phyloP scores from a whole-genome alignment of 2,329 filamentous ascomycete genomes.

The Penicillium brasilianum region DNA sequence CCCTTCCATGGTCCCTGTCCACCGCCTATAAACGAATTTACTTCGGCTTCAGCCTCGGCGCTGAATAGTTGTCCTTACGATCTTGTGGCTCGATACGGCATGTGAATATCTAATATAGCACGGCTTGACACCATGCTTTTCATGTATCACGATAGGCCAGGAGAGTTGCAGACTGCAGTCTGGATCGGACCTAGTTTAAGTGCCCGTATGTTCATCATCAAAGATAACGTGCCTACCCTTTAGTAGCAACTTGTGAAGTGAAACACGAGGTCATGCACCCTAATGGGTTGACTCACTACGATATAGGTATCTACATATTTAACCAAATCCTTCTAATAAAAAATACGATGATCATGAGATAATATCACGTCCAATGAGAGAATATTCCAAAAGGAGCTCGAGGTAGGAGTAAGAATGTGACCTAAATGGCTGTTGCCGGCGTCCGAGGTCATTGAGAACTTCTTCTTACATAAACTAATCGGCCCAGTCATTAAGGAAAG shows the following conservation, averaged over 20 bases:
- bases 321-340: background rate
- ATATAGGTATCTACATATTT: background rate
- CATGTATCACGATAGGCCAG: background rate
- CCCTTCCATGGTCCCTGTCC: constrained; percentile 7
- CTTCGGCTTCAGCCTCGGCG: background rate
- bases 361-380: background rate
- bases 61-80: background rate
- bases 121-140: background rate
- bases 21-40: background rate
- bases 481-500: background rate
- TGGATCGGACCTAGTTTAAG: no score
- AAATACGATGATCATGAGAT: background rate
- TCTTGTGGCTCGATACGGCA: background rate
- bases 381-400: background rate
- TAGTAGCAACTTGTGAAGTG: background rate
- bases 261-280: background rate
- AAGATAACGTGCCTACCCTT: no score
- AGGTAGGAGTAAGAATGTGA: background rate
- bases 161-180: no score
- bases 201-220: no score
- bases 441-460: background rate
- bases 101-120: background rate
- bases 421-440: background rate
- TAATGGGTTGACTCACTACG: background rate
- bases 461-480: background rate